Evolutionary conservation across 2,329 filamentous ascomycete species (phyloP), one percentile per base, ranked within the genome.

Genomic region (Penicillium sp.): DNA sequence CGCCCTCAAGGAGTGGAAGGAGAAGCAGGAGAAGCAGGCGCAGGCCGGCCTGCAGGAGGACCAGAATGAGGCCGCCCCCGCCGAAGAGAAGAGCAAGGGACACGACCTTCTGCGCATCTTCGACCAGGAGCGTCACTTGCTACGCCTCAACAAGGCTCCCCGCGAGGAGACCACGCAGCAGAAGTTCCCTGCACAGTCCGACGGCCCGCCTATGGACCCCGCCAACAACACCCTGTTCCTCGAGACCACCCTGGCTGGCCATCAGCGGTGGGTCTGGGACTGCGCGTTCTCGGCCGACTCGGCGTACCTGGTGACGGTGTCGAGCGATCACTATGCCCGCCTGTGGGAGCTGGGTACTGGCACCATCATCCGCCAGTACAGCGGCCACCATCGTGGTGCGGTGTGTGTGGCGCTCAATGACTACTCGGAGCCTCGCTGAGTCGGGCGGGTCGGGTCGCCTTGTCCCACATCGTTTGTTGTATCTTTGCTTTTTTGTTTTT

Each of bases 181-280:
- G 58, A 65, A 66, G 15, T 75, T 78, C 63, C 71, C 72, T 25
- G 66, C 72, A 34, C 70, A 74, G 49, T 74, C 73, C 1, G 76
- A 75, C 56, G 75, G 74, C 2, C 75, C 75, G 14, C 77, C 75
- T 43, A 77, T 79, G 66, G 71, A 79, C 64, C 70, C 76, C 51
- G 66, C 75, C 72, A 70, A 78, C 73, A 8, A 85, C 83, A 75
- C 88, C 82, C 43, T 95, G 67, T 90, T 89, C 10, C 85, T 96
- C 20, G 91, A 96, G 76, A 92, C 92, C 2, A 96, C 92, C 1
- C 85, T 97, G 1, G 90, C 90, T 22, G 91, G 90, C 56, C 93
- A 97, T 77, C 93, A 97, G 78, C 88, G 93, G 55, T 97, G 93
- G 93, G 93, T 97, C 0, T 97, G 93, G 93, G 93, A 97, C 75